Base-by-base conservation (phyloP, 495 filamentous ascomycete genomes). In the Talaromyces borbonicus region DNA sequence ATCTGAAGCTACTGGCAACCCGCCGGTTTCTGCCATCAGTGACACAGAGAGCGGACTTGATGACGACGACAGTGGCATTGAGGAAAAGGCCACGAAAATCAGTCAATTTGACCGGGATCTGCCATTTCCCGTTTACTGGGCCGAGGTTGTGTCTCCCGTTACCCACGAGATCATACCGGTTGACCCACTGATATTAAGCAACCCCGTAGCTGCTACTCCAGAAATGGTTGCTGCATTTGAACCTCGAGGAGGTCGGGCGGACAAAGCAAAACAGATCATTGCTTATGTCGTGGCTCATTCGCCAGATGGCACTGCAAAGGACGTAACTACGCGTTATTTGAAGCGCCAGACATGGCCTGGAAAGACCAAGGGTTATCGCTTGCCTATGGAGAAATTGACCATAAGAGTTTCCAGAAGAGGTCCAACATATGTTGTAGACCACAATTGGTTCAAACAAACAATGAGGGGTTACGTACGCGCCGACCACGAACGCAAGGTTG, bases 261-360 rank as follows among this genome's bases (percentile, higher is more conserved):
- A 90, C 20, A 83, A 81, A 49, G 79, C 84, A 4, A 95, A 89
- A 54, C 90, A 96, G 60, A 79, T 93, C 11, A 88, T 95, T 46
- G 81, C 85, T 43, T 99, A 99, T 50, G 76, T 93, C n/a, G 69
- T 99, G 8, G 89, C 81, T 0, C 87, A 85, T 65, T 88, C 87
- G 2, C 54, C 78, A 8, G 88, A 97, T 56, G 85, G 84, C 9
- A 87, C 87, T 0, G 93, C 87, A 8, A 97, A 96, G 63, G 92
- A 97, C 56, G 85, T 99, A 29, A 97, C 92, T 0, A 83, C 88
- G 3, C 79, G 90, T 11, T 97, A 99, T 61, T 79, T 97, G 5
- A 87, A 84, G 51, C 75, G 82, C 15, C 86, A 85, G 40, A 75
- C 78, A 30, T 84, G 87, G 67, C 92, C 92, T 3, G 88, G 93